Evolutionary conservation across 2,329 filamentous ascomycete species (phyloP).

Genomic region (Nemania serpens): DNA sequence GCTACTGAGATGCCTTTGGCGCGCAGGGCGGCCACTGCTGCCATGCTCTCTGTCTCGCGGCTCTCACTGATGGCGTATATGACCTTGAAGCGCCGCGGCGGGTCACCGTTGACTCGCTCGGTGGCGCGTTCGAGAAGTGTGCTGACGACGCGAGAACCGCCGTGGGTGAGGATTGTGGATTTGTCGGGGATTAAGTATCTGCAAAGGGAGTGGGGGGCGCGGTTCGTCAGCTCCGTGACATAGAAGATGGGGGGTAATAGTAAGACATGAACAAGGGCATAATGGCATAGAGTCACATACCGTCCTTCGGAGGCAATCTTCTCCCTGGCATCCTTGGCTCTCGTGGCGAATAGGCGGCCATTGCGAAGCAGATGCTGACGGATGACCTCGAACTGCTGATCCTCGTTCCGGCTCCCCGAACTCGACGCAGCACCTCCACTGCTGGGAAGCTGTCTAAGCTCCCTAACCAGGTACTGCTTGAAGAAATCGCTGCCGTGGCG

Average conservation of each 20-base stretch:
- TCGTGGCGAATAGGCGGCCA: conserved; percentile 81
- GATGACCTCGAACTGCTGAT: conserved; percentile 77
- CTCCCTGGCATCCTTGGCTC: conserved; percentile 83
- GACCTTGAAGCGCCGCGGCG: conserved; percentile 71
- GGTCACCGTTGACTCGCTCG: conserved; percentile 61
- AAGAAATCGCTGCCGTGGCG: conserved; percentile 95
- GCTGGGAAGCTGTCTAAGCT: conserved; percentile 60
- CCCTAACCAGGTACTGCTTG: conserved; percentile 87
- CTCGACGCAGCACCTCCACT: conserved; percentile 32
- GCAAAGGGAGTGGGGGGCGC: background rate
- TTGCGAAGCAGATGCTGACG: conserved; percentile 84
- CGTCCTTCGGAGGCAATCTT: conserved; percentile 78
- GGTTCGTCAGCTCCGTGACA: conserved; percentile 4
- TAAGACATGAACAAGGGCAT: too few relatives aligned
- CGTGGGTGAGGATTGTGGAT: conserved; percentile 85
- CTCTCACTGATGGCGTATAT: conserved; percentile 73
- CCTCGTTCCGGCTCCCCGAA: conserved; percentile 37
- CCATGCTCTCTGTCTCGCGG: conserved; percentile 64
- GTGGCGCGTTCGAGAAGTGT: conserved; percentile 76
- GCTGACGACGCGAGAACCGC: conserved; percentile 82
- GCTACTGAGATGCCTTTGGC: conserved; percentile 80
- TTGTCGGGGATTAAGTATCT: conserved; percentile 79
- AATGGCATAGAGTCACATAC: conserved; percentile 13
- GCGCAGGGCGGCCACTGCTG: conserved; percentile 73
- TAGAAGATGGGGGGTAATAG: background rate